Evolutionary conservation across 495 filamentous ascomycete genomes (phyloP), one percentile per base, ranked within the genome.

Genomic region (Neurospora sp.): DNA sequence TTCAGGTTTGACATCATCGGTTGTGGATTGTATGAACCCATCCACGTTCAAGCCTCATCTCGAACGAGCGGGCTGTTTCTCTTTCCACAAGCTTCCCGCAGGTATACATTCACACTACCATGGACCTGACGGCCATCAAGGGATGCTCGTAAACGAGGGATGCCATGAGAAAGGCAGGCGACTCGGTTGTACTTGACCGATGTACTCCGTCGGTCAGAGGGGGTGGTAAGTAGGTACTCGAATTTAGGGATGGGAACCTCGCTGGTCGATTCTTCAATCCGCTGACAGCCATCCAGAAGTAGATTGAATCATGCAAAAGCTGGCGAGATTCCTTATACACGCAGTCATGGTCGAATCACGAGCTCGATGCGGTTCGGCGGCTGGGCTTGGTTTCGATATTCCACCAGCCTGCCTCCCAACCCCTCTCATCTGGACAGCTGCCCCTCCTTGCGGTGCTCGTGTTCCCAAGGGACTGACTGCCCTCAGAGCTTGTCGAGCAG

Each of bases 361-460:
- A 61, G 53, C 53, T 27, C 53, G 12, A 61, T 35, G 27, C 53
- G 53, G 27, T 61, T 31, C 53, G 53, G 53, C 53, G 53, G 53
- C 53, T 35, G 53, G 53, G 53, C 5, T 35, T 18, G 53, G 27
- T 61, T 31, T 61, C 53, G 27, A 61, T 61, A 61, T 61, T 7
- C 14, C 7, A 61, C 53, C 53, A 31, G 53, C 14, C 53, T 16
- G 12, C 27, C 12, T 65, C 53, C 53, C 53, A 35, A 65, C 53
- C 53, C 53, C 53, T 65, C 27, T 37, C 27, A 31, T 65, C 53
- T 35, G 27, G 53, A 35, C 53, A 65, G 16, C 53, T 65, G 27
- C 53, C 72, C 72, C 76, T 74, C 71, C 65, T 53, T 73, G 40
- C 68, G 59, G 45, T 72, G 38, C 70, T 73, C 45, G 70, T 20